Evolutionary conservation across 2,329 filamentous ascomycete genomes (phyloP).

Genomic region (Parastagonospora nodorum): DNA sequence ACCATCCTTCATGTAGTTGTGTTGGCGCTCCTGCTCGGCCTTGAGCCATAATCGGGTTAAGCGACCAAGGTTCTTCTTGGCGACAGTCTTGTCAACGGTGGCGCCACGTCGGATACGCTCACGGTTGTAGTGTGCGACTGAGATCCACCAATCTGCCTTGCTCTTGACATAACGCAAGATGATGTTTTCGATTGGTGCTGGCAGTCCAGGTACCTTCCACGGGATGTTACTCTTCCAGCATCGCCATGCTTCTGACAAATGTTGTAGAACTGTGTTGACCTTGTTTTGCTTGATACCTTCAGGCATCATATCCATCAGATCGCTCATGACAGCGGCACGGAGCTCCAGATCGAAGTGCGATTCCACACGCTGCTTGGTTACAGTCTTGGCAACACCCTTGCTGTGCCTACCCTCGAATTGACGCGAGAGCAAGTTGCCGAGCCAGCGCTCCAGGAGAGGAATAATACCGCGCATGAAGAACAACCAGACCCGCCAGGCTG

Average conservation of each 20-base stretch:
- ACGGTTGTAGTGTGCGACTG: conserved; percentile 97
- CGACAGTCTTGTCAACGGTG: conserved; percentile 98
- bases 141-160: conserved; percentile 99
- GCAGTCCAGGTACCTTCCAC: conserved; percentile 97
- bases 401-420: conserved; percentile 98
- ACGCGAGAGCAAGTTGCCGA: conserved; percentile 92
- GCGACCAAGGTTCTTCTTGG: conserved; percentile 97
- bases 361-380: conserved; percentile 98
- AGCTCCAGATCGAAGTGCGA: conserved; percentile 98
- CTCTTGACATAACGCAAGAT: conserved; percentile 98
- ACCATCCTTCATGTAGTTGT: conserved; percentile 99
- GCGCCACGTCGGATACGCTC: conserved; percentile 95
- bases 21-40: conserved; percentile 95
- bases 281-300: conserved; percentile 99
- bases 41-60: conserved; percentile 96
- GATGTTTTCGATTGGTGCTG: conserved; percentile 97
- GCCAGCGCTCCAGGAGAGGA: conserved; percentile 92
- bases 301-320: conserved; percentile 99
- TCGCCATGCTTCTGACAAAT: conserved; percentile 96
- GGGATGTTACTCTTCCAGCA: conserved; percentile 99
- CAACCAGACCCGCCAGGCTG: conserved; percentile 97
- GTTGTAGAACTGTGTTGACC: conserved; percentile 95
- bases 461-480: conserved; percentile 99
- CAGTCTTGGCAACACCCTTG: conserved; percentile 98
- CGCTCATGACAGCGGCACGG: conserved; percentile 96